Conservation (phyloP, 257 asterid genomes). For the Nemophila menziesii region DNA sequence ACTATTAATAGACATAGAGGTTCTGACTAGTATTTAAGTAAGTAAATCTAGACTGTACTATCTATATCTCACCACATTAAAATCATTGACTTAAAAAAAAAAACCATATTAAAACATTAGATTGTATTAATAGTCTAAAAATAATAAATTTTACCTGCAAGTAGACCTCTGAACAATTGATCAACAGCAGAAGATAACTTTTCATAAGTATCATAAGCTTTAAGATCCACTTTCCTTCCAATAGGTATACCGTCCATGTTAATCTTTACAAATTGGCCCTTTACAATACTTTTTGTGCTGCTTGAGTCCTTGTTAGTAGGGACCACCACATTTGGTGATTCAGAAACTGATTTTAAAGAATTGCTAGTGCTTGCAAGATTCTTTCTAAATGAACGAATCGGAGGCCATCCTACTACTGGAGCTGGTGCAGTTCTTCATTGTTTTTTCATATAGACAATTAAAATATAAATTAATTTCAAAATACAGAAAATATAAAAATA, state of each 20-base stretch:
- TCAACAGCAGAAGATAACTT: conserved; percentile 67
- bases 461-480: neutral
- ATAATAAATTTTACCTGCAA: conserved; percentile 42
- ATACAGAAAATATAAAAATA: neutral
- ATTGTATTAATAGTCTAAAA: neutral
- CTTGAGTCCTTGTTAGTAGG: conserved; percentile 12
- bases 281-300: conserved; percentile 20
- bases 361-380: conserved; percentile 46
- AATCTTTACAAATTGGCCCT: conserved; percentile 70
- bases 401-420: conserved; percentile 97
- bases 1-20: too few relatives aligned
- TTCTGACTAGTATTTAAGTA: neutral
- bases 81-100: neutral
- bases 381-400: conserved; percentile 67
- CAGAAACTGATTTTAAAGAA: conserved; percentile 31
- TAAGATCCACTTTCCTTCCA: conserved; percentile 86
- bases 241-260: conserved; percentile 96
- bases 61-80: too few relatives aligned
- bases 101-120: neutral
- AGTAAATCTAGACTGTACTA: too few relatives aligned
- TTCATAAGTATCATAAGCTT: conserved; percentile 56
- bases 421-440: conserved; percentile 57
- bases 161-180: conserved; percentile 79
- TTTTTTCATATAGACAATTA: neutral
- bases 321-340: conserved; percentile 21